A percentile compares a stretch with the other conserved stretches of the same genome.
Conservation (phyloP, 306 rosid genomes). For the Ammopiptanthus mongolicus region DNA sequence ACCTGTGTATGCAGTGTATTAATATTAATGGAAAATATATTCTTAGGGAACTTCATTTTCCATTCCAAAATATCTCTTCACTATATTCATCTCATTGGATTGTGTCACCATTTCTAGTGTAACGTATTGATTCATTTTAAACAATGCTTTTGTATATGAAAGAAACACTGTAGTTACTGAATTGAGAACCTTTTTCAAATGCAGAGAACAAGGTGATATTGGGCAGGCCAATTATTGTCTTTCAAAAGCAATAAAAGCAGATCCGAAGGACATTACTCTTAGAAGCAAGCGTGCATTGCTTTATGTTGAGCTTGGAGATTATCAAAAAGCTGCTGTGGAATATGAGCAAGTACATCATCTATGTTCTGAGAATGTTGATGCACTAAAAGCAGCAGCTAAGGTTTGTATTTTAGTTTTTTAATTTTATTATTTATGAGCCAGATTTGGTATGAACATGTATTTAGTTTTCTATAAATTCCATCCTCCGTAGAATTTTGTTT, state of each 20-base stretch:
- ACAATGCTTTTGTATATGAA: slow-evolving; percentile 3
- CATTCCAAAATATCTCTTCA: background rate
- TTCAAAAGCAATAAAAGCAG: slow-evolving; percentile 81
- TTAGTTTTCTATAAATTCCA: background rate
- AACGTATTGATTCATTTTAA: background rate
- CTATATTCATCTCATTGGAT: background rate
- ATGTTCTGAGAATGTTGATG: slow-evolving; percentile 60
- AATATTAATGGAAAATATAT: no score
- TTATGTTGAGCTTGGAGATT: slow-evolving; percentile 60
- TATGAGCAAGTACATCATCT: slow-evolving; percentile 64
- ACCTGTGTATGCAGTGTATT: no score
- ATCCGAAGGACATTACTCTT: slow-evolving; percentile 53
- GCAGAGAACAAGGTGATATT: no score
- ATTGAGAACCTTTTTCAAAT: slow-evolving; percentile 13
- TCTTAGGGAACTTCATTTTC: background rate
- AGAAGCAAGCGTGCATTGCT: slow-evolving; percentile 60
- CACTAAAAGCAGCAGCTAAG: slow-evolving; percentile 68
- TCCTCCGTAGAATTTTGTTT: background rate
- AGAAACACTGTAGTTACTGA: slow-evolving; percentile 4
- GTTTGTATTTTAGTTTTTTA: slow-evolving; percentile 26
- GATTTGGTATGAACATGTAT: slow-evolving; percentile 15
- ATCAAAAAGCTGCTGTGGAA: slow-evolving; percentile 70
- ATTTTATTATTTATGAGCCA: slow-evolving; percentile 3
- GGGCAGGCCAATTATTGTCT: no score
- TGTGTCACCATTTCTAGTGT: background rate